Evolutionary conservation across 352 stramenopile species (phyloP).

Genomic region (Globisporangium rhizosaccharum): DNA sequence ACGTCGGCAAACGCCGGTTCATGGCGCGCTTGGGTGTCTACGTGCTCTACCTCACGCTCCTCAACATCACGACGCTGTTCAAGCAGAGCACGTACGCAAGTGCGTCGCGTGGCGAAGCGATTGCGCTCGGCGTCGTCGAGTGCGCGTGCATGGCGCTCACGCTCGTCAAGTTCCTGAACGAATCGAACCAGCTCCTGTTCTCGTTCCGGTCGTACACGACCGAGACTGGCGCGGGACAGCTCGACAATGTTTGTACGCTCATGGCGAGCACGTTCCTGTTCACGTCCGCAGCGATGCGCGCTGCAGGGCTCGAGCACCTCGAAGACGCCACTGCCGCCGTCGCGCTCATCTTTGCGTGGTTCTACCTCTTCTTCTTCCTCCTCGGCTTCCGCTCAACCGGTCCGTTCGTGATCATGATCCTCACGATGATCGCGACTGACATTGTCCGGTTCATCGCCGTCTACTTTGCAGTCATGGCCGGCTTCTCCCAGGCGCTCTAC

Average conservation of each 20-base stretch:
- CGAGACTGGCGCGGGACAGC: slow-evolving; percentile 32
- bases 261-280: slow-evolving; percentile 33
- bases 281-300: slow-evolving; percentile 19
- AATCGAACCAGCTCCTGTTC: slow-evolving; percentile 41
- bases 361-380: slow-evolving; percentile 68
- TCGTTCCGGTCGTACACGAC: slow-evolving; percentile 35
- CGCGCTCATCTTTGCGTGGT: slow-evolving; percentile 49
- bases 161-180: slow-evolving; percentile 44
- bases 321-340: slow-evolving; percentile 41
- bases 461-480: slow-evolving; percentile 45
- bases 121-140: slow-evolving; percentile 31
- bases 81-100: slow-evolving; percentile 29
- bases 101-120: slow-evolving; percentile 4
- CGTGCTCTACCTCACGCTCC: slow-evolving; percentile 28
- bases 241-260: slow-evolving; percentile 56
- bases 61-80: slow-evolving; percentile 46
- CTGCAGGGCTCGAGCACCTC: slow-evolving; percentile 15
- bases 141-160: slow-evolving; percentile 21
- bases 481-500: slow-evolving; percentile 53
- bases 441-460: slow-evolving; percentile 55
- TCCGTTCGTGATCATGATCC: slow-evolving; percentile 66
- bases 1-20: slow-evolving; percentile 42
- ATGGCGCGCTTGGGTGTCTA: slow-evolving; percentile 33
- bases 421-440: slow-evolving; percentile 55
- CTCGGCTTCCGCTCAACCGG: slow-evolving; percentile 54